phyloP scores from a whole-genome alignment of 169 alveolate species.

The Blepharisma undulans region DNA sequence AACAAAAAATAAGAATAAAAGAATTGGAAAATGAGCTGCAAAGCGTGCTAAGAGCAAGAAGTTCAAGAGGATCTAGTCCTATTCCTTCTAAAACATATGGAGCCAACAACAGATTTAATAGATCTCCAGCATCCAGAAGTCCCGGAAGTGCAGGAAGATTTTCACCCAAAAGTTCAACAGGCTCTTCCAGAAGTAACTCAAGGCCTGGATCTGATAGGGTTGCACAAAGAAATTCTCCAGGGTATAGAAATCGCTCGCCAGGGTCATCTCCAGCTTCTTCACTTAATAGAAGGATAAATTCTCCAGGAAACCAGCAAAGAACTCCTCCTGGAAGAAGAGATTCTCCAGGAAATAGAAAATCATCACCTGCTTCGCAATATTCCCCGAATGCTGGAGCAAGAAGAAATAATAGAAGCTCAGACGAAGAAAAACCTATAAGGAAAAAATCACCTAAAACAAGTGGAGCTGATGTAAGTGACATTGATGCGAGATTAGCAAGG shows the following conservation, averaged over 20 bases:
- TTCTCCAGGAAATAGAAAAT: not conserved
- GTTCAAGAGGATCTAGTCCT: not conserved
- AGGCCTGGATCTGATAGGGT: conserved; percentile 28
- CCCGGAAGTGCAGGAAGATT: not conserved
- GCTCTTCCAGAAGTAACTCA: not conserved
- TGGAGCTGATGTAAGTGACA: not conserved
- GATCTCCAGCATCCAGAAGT: conserved; percentile 1
- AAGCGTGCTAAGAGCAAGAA: not conserved
- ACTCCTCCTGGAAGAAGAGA: conserved; percentile 19
- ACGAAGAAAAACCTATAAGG: not conserved
- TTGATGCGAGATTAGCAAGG: not conserved
- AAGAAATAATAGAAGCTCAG: not conserved
- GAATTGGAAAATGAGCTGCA: conserved; percentile 30
- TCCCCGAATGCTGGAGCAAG: not conserved
- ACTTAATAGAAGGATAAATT: not conserved
- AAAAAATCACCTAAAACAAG: not conserved
- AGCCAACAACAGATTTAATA: not conserved
- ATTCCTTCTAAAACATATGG: not conserved
- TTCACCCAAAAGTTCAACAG: not conserved
- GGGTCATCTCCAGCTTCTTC: not conserved
- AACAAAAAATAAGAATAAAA: conserved; percentile 7
- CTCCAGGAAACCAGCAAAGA: not conserved
- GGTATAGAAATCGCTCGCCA: not conserved
- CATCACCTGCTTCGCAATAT: not conserved
- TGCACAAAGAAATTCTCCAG: not conserved